These are phyloP conservation scores for Kodamaea fungicola DNA, from an alignment of 1,139 yeast species.

Conservation along the genomic window DNA sequence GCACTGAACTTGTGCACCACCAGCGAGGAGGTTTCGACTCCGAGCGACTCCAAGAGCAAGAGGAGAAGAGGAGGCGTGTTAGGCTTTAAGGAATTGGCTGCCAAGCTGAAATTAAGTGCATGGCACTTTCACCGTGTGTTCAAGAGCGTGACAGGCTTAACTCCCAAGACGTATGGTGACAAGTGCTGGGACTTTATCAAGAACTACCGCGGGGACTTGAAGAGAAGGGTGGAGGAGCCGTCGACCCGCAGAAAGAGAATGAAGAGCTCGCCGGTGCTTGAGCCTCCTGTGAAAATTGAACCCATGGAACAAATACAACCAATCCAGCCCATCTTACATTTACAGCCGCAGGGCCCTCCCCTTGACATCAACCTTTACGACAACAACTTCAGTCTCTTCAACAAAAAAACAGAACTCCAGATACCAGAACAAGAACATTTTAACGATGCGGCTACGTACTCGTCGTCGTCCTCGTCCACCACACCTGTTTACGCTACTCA, in stretches of 20 bases:
- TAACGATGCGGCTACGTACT: background rate
- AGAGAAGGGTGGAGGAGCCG: background rate
- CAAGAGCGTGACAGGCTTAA: slow-evolving; percentile 78
- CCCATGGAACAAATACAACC: background rate
- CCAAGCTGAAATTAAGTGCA: slow-evolving; percentile 79
- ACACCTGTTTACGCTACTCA: slow-evolving; percentile 1
- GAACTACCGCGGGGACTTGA: slow-evolving; percentile 6
- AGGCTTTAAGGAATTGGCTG: slow-evolving; percentile 86
- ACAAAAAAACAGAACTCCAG: background rate
- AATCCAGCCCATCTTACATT: background rate
- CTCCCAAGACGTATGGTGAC: slow-evolving; percentile 88
- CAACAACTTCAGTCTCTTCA: background rate
- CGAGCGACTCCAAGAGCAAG: slow-evolving; percentile 39
- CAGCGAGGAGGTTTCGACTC: slow-evolving; percentile 12
- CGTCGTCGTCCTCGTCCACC: background rate
- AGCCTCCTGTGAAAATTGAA: background rate
- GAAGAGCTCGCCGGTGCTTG: background rate
- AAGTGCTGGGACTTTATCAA: slow-evolving; percentile 74
- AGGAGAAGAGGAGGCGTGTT: slow-evolving; percentile 81
- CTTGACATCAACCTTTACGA: background rate
- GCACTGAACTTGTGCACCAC: slow-evolving; percentile 46
- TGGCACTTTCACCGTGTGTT: slow-evolving; percentile 94
- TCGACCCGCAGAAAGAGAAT: background rate
- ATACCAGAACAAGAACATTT: background rate
- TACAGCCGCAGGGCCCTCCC: background rate